Percentiles rank a stretch among this genome's conserved stretches.
Conservation (phyloP, 257 asterid genomes). For the Jasminum sambac region DNA sequence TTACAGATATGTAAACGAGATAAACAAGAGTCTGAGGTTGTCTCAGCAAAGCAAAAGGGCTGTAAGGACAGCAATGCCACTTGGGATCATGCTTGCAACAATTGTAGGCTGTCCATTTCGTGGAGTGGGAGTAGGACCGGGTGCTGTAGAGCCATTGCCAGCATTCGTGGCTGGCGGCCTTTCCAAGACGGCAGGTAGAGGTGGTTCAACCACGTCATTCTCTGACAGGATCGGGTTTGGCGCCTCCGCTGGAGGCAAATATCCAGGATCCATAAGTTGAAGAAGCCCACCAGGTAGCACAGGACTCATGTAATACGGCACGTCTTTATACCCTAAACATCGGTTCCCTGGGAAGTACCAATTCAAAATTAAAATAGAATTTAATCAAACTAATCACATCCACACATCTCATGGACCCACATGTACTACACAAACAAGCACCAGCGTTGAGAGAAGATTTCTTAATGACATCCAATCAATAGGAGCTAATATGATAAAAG, state of each 20-base stretch:
- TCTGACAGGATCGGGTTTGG: conserved; percentile 63
- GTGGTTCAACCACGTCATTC: conserved; percentile 56
- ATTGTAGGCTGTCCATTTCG: conserved; percentile 51
- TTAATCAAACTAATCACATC: too few relatives aligned
- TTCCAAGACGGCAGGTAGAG: conserved; percentile 59
- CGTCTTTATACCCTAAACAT: conserved; percentile 45
- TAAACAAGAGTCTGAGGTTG: conserved; percentile 16
- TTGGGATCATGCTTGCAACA: conserved; percentile 41
- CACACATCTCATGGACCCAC: too few relatives aligned
- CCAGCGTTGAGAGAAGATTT: neutral
- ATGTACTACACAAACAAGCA: conserved; percentile 13
- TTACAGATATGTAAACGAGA: conserved; percentile 18
- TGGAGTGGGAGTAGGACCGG: conserved; percentile 39
- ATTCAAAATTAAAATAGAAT: too few relatives aligned
- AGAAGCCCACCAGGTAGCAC: conserved; percentile 56
- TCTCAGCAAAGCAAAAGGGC: conserved; percentile 34
- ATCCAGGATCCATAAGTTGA: conserved; percentile 24
- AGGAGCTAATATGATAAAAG: neutral
- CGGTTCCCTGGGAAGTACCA: conserved; percentile 68
- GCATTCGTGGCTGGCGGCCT: conserved; percentile 26
- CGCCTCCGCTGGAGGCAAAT: conserved; percentile 70
- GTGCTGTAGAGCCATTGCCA: conserved; percentile 37
- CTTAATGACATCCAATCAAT: neutral
- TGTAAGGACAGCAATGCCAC: conserved; percentile 45
- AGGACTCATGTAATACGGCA: conserved; percentile 66